A percentile compares a stretch with the other conserved stretches of the same genome.
Evolutionary conservation across 345 rosid genomes (phyloP).

Genomic region (Salix brachista): DNA sequence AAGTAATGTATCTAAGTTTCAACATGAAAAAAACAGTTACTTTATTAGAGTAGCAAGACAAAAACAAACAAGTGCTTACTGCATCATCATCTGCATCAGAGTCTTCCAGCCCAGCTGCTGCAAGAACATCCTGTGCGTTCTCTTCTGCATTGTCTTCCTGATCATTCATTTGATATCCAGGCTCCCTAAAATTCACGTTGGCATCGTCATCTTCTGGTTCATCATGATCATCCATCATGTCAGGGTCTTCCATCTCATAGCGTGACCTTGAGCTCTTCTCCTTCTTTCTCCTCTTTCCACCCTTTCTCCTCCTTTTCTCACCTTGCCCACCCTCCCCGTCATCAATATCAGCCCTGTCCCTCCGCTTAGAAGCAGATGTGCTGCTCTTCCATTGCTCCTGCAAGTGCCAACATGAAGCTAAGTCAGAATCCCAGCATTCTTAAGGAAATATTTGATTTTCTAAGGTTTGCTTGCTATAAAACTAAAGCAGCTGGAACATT

Average conservation of each 20-base stretch:
- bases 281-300: conserved; percentile 90
- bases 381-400: conserved; percentile 98
- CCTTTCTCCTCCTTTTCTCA: conserved; percentile 82
- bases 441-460: neutral
- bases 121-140: conserved; percentile 72
- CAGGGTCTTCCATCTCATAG: conserved; percentile 67
- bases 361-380: conserved; percentile 63
- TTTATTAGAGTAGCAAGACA: neutral
- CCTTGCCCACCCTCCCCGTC: conserved; percentile 79
- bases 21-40: neutral
- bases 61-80: conserved; percentile 13
- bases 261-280: conserved; percentile 70
- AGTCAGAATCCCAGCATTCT: conserved; percentile 15
- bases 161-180: conserved; percentile 40
- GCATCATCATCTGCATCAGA: conserved; percentile 76
- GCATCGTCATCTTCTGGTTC: conserved; percentile 70
- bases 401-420: neutral
- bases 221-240: conserved; percentile 62
- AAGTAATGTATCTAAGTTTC: neutral
- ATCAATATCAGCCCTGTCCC: conserved; percentile 70
- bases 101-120: conserved; percentile 97
- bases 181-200: conserved; percentile 46
- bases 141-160: conserved; percentile 56
- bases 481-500: too few relatives aligned
- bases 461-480: too few relatives aligned